phyloP scores from a whole-genome alignment of 495 filamentous ascomycete genomes.

The Penicillium antarcticum region DNA sequence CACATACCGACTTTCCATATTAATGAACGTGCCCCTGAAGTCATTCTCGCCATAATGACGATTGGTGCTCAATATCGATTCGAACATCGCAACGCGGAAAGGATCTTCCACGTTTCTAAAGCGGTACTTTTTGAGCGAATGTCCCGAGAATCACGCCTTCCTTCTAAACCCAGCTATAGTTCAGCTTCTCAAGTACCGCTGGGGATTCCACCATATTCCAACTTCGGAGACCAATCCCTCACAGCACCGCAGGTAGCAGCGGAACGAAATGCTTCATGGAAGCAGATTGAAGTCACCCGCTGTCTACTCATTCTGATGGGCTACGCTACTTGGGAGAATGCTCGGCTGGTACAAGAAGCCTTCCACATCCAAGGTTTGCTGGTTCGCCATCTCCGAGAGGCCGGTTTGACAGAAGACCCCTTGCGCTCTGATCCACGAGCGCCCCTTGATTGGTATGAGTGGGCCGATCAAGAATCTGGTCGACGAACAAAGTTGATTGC shows the following conservation, averaged over 20 bases:
- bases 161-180: slow-evolving; percentile 4
- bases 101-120: slow-evolving; percentile 34
- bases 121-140: slow-evolving; percentile 30
- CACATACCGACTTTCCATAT: slow-evolving; percentile 35
- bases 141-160: slow-evolving; percentile 22
- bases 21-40: slow-evolving; percentile 30
- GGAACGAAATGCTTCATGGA: slow-evolving; percentile 14
- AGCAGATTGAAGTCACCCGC: slow-evolving; percentile 34
- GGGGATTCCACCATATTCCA: slow-evolving; percentile 13
- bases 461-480: slow-evolving; percentile 38
- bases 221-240: slow-evolving; percentile 1
- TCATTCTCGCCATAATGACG: slow-evolving; percentile 32
- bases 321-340: slow-evolving; percentile 38
- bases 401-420: slow-evolving; percentile 26
- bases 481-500: slow-evolving; percentile 37
- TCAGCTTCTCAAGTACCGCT: slow-evolving; percentile 9
- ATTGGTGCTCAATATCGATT: slow-evolving; percentile 38
- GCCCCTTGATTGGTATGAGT: slow-evolving; percentile 34
- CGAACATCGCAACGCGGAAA: slow-evolving; percentile 34
- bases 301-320: slow-evolving; percentile 36
- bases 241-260: slow-evolving; percentile 1
- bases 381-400: slow-evolving; percentile 32
- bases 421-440: slow-evolving; percentile 18
- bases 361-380: slow-evolving; percentile 32
- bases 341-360: slow-evolving; percentile 36